Conservation (phyloP, 2,329 filamentous ascomycete genomes). For the Raffaelea arxii region DNA sequence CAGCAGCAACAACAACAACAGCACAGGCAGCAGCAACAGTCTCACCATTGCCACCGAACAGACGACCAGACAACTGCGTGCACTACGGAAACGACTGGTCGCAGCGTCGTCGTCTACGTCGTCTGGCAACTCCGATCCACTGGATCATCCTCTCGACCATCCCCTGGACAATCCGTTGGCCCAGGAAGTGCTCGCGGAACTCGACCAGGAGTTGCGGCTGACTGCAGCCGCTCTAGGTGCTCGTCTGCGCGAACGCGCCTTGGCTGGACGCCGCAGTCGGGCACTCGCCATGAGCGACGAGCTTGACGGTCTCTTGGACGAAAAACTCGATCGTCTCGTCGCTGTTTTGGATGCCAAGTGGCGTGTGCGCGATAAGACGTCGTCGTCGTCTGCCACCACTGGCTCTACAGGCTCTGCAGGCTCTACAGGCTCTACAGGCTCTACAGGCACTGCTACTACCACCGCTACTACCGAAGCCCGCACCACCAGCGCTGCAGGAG, state of each 20-base stretch:
- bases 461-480: no score
- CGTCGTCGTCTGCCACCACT: no score
- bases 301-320: conserved; percentile 57
- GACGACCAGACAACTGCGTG: conserved; percentile 49
- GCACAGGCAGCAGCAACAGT: conserved; percentile 35
- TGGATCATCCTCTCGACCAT: no score
- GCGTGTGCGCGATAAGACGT: conserved; percentile 24
- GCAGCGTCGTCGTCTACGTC: no score
- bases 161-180: conserved; percentile 44
- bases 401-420: not conserved
- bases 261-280: no score
- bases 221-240: conserved; percentile 53
- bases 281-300: conserved; percentile 48
- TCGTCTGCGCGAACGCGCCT: conserved; percentile 40
- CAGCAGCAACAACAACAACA: conserved; percentile 4
- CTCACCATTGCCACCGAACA: conserved; percentile 56
- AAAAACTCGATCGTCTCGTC: conserved; percentile 65
- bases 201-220: conserved; percentile 55
- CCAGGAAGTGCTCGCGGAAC: conserved; percentile 48
- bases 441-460: no score
- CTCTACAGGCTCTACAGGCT: no score
- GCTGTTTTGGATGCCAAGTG: conserved; percentile 65
- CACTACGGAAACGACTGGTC: conserved; percentile 53
- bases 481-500: no score
- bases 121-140: no score